Conservation (phyloP, 441 rosid genomes). For the Adansonia rubrostipa region DNA sequence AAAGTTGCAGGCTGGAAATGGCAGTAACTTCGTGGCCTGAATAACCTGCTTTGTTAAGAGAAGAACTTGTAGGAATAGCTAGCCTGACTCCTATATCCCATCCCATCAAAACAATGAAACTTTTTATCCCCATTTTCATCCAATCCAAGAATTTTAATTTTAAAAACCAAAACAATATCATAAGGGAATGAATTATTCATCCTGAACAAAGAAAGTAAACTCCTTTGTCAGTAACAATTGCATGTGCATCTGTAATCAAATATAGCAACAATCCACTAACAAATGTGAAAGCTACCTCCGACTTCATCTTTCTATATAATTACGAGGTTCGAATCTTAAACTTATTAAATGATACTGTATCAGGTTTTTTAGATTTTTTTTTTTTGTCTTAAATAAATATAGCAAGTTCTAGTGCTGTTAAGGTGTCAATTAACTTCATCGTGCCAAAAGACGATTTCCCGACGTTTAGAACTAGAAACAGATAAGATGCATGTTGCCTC, state of each 20-base stretch:
- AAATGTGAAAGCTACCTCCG: too few relatives aligned
- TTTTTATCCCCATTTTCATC: conserved; percentile 19
- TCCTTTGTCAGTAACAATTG: not conserved
- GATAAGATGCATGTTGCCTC: not conserved
- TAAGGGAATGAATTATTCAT: not conserved
- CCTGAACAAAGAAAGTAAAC: not conserved
- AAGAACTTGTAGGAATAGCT: conserved; percentile 19
- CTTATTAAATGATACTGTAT: too few relatives aligned
- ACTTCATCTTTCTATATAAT: too few relatives aligned
- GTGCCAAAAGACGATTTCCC: not conserved
- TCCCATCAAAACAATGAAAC: not conserved
- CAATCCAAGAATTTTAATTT: not conserved
- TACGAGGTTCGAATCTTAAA: too few relatives aligned
- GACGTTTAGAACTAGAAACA: conserved; percentile 2
- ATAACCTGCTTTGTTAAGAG: conserved; percentile 16
- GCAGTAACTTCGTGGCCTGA: not conserved
- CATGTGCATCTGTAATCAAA: not conserved
- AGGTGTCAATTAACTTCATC: not conserved
- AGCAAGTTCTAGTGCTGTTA: too few relatives aligned
- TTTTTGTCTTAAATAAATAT: too few relatives aligned
- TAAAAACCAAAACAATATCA: not conserved
- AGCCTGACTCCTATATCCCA: not conserved
- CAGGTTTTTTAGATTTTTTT: too few relatives aligned
- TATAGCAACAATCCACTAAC: not conserved
- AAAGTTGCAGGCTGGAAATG: too few relatives aligned